Percentiles rank a stretch among this genome's conserved stretches.
Conservation (phyloP, 1,284 basidiomycete species). For the Malassezia sympodialis region DNA sequence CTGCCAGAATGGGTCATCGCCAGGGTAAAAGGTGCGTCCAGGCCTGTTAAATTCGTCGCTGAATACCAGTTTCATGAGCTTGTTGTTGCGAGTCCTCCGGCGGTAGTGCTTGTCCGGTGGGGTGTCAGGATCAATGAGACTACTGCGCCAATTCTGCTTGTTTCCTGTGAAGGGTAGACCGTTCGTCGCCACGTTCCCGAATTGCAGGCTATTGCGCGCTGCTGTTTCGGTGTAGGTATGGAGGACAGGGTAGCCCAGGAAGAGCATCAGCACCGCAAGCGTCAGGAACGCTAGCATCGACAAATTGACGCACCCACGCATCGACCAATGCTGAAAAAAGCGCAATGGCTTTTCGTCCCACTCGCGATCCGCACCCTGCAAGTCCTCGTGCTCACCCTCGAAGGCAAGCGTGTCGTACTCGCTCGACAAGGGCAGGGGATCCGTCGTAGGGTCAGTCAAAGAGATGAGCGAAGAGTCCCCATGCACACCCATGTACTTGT, state of each 20-base stretch:
- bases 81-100: constrained; percentile 17
- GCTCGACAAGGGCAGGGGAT: background rate
- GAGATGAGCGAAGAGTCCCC: constrained; percentile 5
- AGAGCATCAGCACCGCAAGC: constrained; percentile 34
- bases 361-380: constrained; percentile 9
- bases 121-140: constrained; percentile 36
- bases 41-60: constrained; percentile 40
- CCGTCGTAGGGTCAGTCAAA: background rate
- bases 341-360: constrained; percentile 11
- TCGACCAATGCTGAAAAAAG: constrained; percentile 8
- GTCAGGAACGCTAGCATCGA: constrained; percentile 30
- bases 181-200: background rate
- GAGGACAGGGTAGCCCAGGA: constrained; percentile 43
- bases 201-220: background rate
- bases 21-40: constrained; percentile 39
- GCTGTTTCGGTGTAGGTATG: background rate
- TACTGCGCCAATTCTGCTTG: constrained; percentile 3
- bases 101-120: constrained; percentile 20
- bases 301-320: constrained; percentile 35
- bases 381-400: background rate
- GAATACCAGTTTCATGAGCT: constrained; percentile 35
- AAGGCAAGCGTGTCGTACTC: constrained; percentile 13
- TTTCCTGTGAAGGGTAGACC: background rate
- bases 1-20: constrained; percentile 48
- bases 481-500: background rate